Evolutionary conservation across 2,329 filamentous ascomycete species (phyloP), one percentile per base, ranked within the genome.

Genomic region (Fusarium anguioides): DNA sequence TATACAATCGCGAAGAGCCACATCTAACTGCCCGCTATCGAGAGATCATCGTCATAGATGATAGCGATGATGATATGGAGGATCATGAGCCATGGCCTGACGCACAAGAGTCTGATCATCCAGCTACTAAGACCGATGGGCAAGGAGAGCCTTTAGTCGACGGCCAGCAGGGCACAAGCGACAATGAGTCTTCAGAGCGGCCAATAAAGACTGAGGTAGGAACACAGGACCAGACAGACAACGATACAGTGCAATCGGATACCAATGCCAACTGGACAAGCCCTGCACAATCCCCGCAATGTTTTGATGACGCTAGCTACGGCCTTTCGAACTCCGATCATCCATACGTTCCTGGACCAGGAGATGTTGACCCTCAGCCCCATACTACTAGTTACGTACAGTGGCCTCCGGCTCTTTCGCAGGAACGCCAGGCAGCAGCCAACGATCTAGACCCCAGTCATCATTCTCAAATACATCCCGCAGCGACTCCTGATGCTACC

Each of bases 21-120:
- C 0, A 1, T 0, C 2, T 14, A 3, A 27, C 7, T 2, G 1
- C 1, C 7, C 10, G 18, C 3, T 18, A 18, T 0, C 42, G 44
- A 33, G 20, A 33, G 5, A 33, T 46, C 15, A 33, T 46, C 10
- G 20, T 46, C 20, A 33, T 46, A 2, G 44, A 46, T 10, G 44
- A 46, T 10, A 23, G 21, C 0, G 31, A 12, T 1, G 20, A 33
- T 10, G 42, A 23, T 1, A 17, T 8, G 6, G 15, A 6, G 6
- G 27, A 0, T 12, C 9, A 14, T 20, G 18, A n/a, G n/a, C n/a
- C 11, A 5, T 7, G 15, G 26, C 42, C 26, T 27, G 26, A 27
- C 11, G 11, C 26, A 6, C 26, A 7, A 6, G 6, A 10, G 26
- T 27, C 15, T 1, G 42, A 31, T 3, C 8, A 4, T 6, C 44